Conservation (phyloP, 2,329 filamentous ascomycete species). For the Fusarium sp. region DNA sequence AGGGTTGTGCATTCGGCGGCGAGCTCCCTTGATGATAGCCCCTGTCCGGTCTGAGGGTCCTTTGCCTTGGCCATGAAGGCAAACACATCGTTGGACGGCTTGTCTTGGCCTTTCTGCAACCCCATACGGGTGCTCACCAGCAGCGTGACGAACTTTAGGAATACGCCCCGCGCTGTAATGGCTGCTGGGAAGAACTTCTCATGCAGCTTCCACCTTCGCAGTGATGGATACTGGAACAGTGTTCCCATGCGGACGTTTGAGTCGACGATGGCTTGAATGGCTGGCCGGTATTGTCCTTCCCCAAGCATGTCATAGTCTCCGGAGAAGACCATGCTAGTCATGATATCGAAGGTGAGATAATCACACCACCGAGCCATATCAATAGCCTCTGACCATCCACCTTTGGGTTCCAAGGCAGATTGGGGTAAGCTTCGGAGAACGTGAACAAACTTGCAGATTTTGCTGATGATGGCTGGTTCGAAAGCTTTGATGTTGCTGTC, state of each 20-base stretch:
- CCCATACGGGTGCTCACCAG: constrained; percentile 39
- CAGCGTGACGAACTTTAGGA: constrained; percentile 69
- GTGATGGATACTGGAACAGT: not conserved
- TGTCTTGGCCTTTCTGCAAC: constrained; percentile 70
- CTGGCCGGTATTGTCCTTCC: not conserved
- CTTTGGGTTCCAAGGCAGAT: constrained; percentile 57
- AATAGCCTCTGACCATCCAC: constrained; percentile 60
- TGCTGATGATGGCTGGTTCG: constrained; percentile 71
- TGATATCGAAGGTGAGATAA: not conserved
- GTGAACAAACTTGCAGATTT: constrained; percentile 74
- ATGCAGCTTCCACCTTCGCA: not conserved
- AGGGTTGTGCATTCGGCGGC: constrained; percentile 76
- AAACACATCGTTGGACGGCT: constrained; percentile 76
- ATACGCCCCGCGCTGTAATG: not conserved
- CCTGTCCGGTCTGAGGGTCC: constrained; percentile 74
- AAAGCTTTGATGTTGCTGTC: constrained; percentile 71
- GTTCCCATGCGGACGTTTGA: not conserved
- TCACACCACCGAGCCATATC: not conserved
- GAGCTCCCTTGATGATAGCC: constrained; percentile 70
- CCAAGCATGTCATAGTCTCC: not conserved
- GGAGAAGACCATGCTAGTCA: not conserved
- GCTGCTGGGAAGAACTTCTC: not conserved
- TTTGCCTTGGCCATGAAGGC: constrained; percentile 75
- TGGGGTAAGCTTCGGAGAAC: constrained; percentile 56
- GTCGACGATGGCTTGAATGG: not conserved